Evolutionary conservation across 805 yeast species (phyloP).

Genomic region (Kazachstania taianensis): DNA sequence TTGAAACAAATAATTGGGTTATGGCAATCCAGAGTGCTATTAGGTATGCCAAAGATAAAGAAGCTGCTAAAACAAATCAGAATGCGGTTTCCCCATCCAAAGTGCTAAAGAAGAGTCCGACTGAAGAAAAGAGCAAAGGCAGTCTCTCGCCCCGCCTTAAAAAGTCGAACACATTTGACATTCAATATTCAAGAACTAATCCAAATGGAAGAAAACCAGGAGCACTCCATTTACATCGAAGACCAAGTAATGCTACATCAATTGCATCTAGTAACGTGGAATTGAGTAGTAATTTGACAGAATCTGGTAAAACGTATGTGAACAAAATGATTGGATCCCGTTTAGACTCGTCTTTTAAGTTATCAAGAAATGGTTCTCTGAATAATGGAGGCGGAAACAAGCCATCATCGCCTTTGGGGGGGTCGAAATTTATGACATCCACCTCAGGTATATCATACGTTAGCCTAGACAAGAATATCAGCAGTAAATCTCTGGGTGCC

Average conservation of each 20-base stretch:
- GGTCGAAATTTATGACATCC: slow-evolving; percentile 4
- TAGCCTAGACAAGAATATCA: slow-evolving; percentile 4
- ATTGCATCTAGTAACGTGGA: slow-evolving; percentile 17
- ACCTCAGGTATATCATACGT: slow-evolving; percentile 8
- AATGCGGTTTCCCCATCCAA: slow-evolving; percentile 13
- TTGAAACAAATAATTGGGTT: slow-evolving; percentile 95
- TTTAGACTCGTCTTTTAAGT: slow-evolving; percentile 11
- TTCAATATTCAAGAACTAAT: not conserved
- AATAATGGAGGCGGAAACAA: not conserved
- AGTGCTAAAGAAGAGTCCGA: slow-evolving; percentile 8
- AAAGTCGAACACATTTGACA: not conserved
- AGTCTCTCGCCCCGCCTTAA: not conserved
- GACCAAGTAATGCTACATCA: slow-evolving; percentile 14
- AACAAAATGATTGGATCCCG: slow-evolving; percentile 22
- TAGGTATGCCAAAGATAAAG: slow-evolving; percentile 66
- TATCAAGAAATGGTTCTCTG: slow-evolving; percentile 3
- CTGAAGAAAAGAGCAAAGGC: not conserved
- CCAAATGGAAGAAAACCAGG: too few species aligned
- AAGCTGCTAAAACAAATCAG: slow-evolving; percentile 20
- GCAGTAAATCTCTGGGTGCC: not conserved
- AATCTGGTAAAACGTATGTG: slow-evolving; percentile 25
- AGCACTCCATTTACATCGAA: slow-evolving; percentile 1
- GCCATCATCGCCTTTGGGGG: slow-evolving; percentile 1
- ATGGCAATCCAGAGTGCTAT: slow-evolving; percentile 94
- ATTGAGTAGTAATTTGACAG: slow-evolving; percentile 24